phyloP scores from a whole-genome alignment of 1,139 yeast genomes.

The Protomyces pachydermus region DNA sequence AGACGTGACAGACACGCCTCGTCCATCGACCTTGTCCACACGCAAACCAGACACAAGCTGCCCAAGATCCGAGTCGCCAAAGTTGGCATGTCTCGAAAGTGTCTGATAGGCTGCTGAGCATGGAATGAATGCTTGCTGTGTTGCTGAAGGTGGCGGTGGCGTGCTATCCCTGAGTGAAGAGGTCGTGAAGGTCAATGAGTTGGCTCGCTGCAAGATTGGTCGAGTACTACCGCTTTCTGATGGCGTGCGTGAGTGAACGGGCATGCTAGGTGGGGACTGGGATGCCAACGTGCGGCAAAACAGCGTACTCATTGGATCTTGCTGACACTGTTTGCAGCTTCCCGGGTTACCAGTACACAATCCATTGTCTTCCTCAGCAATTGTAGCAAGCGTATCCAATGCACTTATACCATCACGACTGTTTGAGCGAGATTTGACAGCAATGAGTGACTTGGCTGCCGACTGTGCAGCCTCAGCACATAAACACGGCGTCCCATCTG shows the following conservation, averaged over 20 bases:
- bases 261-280: constrained; percentile 27
- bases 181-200: constrained; percentile 17
- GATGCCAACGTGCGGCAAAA: constrained; percentile 78
- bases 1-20: constrained; percentile 16
- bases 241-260: constrained; percentile 24
- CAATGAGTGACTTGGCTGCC: constrained; percentile 24
- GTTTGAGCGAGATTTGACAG: not conserved
- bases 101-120: constrained; percentile 87
- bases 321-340: constrained; percentile 74
- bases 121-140: constrained; percentile 61
- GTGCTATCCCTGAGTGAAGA: constrained; percentile 19
- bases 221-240: constrained; percentile 28
- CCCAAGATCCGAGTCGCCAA: constrained; percentile 65
- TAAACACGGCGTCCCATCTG: constrained; percentile 87
- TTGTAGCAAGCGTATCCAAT: constrained; percentile 26
- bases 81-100: constrained; percentile 70
- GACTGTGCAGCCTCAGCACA: constrained; percentile 66
- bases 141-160: constrained; percentile 32
- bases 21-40: constrained; percentile 10
- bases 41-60: constrained; percentile 47
- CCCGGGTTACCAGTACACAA: constrained; percentile 47
- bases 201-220: constrained; percentile 31
- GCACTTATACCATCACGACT: constrained; percentile 3
- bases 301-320: constrained; percentile 81
- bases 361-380: constrained; percentile 37